These are phyloP conservation scores for Cicer bijugum DNA, from an alignment of 306 rosid species.

Conservation along the genomic window DNA sequence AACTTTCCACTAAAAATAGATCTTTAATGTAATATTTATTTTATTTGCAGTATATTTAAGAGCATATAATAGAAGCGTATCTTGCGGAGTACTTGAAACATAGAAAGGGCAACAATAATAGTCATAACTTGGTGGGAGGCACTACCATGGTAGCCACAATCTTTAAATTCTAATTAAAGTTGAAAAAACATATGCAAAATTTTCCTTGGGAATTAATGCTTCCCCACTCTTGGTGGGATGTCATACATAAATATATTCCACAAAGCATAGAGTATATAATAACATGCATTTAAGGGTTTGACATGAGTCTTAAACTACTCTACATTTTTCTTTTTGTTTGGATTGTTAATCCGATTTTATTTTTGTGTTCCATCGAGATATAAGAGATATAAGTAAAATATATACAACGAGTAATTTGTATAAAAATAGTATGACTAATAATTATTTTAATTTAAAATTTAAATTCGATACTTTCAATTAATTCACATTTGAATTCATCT, in stretches of 20 bases:
- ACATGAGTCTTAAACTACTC: constrained; percentile 16
- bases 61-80: constrained; percentile 19
- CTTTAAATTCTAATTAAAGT: constrained; percentile 43
- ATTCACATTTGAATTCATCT: not conserved
- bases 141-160: constrained; percentile 36
- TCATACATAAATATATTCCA: constrained; percentile 43
- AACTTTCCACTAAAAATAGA: no score
- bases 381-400: no score
- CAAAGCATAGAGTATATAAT: constrained; percentile 40
- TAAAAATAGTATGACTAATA: no score
- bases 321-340: not conserved
- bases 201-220: constrained; percentile 55
- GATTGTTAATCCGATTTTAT: no score
- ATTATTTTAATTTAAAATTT: no score
- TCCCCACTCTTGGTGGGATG: constrained; percentile 49
- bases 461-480: no score
- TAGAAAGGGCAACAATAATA: constrained; percentile 35
- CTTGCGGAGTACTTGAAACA: constrained; percentile 35
- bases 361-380: no score
- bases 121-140: constrained; percentile 50
- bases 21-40: no score
- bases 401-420: no score
- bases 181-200: constrained; percentile 42
- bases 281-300: not conserved
- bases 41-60: not conserved